Percentiles rank a stretch among this genome's conserved stretches.
Conservation (phyloP, 75 land plant species). For the Cryptomeria japonica region DNA sequence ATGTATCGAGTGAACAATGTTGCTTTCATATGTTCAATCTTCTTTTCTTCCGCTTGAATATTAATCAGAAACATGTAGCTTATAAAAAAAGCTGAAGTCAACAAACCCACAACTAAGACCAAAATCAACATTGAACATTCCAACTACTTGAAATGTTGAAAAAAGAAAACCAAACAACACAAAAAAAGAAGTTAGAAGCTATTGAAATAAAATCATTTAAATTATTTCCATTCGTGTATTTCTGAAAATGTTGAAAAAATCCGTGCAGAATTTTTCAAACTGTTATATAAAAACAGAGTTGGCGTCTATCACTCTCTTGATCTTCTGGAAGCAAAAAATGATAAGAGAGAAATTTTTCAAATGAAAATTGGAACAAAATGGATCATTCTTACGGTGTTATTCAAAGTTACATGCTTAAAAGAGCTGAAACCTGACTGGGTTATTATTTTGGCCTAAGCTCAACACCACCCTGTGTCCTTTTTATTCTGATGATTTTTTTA, state of each 20-base stretch:
- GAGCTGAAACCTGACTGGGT: not conserved
- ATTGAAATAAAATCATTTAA: too few relatives aligned
- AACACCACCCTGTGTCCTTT: not conserved
- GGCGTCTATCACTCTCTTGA: not conserved
- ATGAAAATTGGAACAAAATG: too few relatives aligned
- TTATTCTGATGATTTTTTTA: too few relatives aligned
- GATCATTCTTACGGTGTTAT: not conserved
- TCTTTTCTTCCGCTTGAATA: constrained; percentile 7
- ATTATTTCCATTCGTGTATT: too few relatives aligned
- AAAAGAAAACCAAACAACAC: too few relatives aligned
- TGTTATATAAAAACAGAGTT: not conserved
- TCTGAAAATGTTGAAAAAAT: not conserved
- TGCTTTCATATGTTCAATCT: constrained; percentile 13
- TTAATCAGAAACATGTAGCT: not conserved
- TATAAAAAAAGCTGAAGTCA: not conserved
- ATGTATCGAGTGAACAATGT: constrained; percentile 11
- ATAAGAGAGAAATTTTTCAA: not conserved
- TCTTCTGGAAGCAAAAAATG: not conserved
- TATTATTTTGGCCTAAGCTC: not conserved
- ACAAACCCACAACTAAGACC: not conserved
- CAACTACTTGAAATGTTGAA: not conserved
- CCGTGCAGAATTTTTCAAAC: not conserved
- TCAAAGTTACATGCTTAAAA: not conserved
- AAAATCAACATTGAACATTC: not conserved
- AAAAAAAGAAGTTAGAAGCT: not conserved